Percentiles rank a stretch among this genome's conserved stretches.
phyloP scores from a whole-genome alignment of 2,329 filamentous ascomycete genomes.

The Sarocladiaceae sp. region DNA sequence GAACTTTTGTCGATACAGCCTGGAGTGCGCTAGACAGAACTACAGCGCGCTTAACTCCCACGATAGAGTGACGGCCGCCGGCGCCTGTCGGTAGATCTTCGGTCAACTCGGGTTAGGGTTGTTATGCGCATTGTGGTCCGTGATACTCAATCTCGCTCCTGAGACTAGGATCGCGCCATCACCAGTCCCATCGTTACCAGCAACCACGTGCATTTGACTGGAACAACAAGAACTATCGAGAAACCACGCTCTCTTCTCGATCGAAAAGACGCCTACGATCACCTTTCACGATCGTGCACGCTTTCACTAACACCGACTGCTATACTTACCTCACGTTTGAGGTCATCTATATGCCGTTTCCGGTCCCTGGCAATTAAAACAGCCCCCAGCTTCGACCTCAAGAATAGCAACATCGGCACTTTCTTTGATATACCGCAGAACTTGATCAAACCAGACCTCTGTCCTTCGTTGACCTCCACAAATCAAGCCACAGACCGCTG shows the following conservation, averaged over 20 bases:
- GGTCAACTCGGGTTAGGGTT: neutral
- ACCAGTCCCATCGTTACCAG: neutral
- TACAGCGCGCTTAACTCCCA: too few relatives aligned
- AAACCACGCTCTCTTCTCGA: too few relatives aligned
- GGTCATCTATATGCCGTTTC: neutral
- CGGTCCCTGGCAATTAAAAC: neutral
- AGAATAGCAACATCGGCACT: too few relatives aligned
- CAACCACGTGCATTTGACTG: neutral
- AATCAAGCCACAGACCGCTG: too few relatives aligned
- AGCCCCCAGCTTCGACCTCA: neutral
- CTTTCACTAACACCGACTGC: neutral
- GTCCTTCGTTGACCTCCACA: neutral
- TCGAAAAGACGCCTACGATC: too few relatives aligned
- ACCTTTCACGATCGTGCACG: too few relatives aligned
- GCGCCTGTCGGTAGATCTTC: neutral
- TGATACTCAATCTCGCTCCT: constrained; percentile 1
- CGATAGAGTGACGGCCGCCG: too few relatives aligned
- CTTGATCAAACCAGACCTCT: neutral
- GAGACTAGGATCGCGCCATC: constrained; percentile 3
- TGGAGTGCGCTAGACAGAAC: neutral
- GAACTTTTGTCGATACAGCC: constrained; percentile 1
- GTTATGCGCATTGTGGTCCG: neutral
- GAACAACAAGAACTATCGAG: too few relatives aligned
- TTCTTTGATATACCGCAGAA: neutral
- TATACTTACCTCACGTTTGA: neutral